Percentiles rank a stretch among this genome's conserved stretches.
Evolutionary conservation across 305 asterid genomes (phyloP).

Genomic region (Plantago lanceolata): DNA sequence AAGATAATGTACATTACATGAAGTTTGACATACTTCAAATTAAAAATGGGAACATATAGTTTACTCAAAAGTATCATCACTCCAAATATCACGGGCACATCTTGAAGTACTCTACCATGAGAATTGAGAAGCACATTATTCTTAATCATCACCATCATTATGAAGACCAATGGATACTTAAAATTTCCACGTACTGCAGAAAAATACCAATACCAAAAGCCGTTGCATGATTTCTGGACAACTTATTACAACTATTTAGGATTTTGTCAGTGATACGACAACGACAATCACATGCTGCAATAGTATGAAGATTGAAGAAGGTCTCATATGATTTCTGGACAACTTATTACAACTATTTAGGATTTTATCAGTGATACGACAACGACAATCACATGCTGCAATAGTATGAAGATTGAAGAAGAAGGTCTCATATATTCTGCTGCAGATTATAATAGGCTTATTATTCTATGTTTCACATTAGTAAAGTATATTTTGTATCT

Average conservation of each 20-base stretch:
- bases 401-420: conserved; percentile 10
- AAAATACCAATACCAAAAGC: conserved; percentile 10
- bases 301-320: conserved; percentile 15
- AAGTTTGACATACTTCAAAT: too few species aligned
- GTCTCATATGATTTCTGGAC: conserved; percentile 28
- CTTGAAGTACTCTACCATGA: not conserved
- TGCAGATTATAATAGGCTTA: too few species aligned
- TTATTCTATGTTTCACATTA: not conserved
- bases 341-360: conserved; percentile 25
- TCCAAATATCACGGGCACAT: not conserved
- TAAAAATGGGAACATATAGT: too few species aligned
- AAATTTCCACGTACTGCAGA: not conserved
- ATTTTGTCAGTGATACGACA: conserved; percentile 18
- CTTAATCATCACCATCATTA: not conserved
- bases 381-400: conserved; percentile 1
- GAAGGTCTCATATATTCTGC: conserved; percentile 19
- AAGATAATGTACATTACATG: too few species aligned
- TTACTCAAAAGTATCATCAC: not conserved
- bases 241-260: conserved; percentile 26
- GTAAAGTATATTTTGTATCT: not conserved
- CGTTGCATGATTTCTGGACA: conserved; percentile 31
- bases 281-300: not conserved
- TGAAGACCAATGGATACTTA: not conserved
- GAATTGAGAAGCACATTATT: not conserved
- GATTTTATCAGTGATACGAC: conserved; percentile 18